Base-by-base conservation (phyloP, 2,329 filamentous ascomycete genomes). In the Helotiales sp. region DNA sequence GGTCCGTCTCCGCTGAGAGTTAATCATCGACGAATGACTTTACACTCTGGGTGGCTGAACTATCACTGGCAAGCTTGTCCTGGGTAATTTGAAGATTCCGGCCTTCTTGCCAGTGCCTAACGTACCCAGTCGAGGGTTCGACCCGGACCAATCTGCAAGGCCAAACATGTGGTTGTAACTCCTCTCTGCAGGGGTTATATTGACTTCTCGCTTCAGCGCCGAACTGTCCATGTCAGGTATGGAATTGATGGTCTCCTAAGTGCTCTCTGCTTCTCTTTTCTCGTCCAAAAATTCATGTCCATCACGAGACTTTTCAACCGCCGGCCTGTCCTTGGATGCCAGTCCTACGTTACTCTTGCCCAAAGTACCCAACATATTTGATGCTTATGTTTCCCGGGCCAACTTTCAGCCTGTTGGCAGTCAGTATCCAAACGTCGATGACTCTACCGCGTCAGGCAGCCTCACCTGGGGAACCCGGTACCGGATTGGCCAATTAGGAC, bases 371-470 rank as follows among this genome's bases (percentile, higher is more conserved):
- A 28, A 30, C 49, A 30, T 30, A 7, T 26, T 52, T 30, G 49
- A 52, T 52, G 49, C 52, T 34, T 57, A 57, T 37, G 30, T 57
- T 22, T 34, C 8, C 17, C 52, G 52, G 52, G 52, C 52, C 13
- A 57, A 57, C n/a, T 6, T 57, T 57, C 52, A 57, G 30, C 52
- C 52, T 57, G 52, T 54, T 54, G 2, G 26, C 3, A 8, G 34
- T 40, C 34, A 13, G 34, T 40, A 13, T 13, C 34, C 34, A 40
- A 22, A 49, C 11, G 8, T 32, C 52, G 52, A 57, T 37, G 52
- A 52, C 49, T 52, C 49, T 10, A 28, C 49, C 17, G 4, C 20
- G 10, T n/a, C 40, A 11, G 40, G 49, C 17, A 57, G 52, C 52
- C 52, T 57, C 30, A 37, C 52, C 8, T 37, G 52, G 1, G 20